Percentiles rank a stretch among this genome's conserved stretches.
Conservation (phyloP, 2,329 filamentous ascomycete genomes). For the Lasiodiplodia hormozganensis region DNA sequence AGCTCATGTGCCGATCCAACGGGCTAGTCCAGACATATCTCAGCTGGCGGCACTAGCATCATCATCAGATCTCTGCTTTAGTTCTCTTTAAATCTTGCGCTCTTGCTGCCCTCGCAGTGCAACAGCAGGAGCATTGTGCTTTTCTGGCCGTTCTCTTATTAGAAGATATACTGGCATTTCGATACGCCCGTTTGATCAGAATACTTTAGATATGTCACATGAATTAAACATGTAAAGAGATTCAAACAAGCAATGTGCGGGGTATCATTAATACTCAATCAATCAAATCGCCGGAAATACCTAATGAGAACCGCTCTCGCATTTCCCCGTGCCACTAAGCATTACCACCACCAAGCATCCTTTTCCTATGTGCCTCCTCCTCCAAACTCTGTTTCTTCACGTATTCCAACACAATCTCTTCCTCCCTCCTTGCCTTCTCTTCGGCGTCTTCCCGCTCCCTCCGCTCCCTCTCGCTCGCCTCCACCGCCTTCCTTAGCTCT, state of each 20-base stretch:
- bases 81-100: too few species aligned
- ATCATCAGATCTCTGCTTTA: too few species aligned
- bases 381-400: constrained; percentile 77
- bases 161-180: background rate
- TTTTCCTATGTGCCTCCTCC: constrained; percentile 63
- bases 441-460: constrained; percentile 35
- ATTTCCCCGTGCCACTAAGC: background rate
- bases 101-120: too few species aligned
- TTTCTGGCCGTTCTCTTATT: background rate
- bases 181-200: background rate
- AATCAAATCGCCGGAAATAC: constrained; percentile 18
- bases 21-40: background rate
- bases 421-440: constrained; percentile 61
- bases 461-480: constrained; percentile 36
- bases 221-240: background rate
- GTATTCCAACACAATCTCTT: constrained; percentile 74
- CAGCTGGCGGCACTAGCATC: background rate
- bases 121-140: background rate
- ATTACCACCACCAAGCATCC: constrained; percentile 38
- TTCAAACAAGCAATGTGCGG: background rate
- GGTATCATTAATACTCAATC: constrained; percentile 18
- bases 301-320: background rate
- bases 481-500: constrained; percentile 45
- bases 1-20: background rate
- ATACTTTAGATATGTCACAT: background rate